Evolutionary conservation across 805 yeast species (phyloP), one percentile per base, ranked within the genome.

Genomic region (Crinitomyces ghanaensis): DNA sequence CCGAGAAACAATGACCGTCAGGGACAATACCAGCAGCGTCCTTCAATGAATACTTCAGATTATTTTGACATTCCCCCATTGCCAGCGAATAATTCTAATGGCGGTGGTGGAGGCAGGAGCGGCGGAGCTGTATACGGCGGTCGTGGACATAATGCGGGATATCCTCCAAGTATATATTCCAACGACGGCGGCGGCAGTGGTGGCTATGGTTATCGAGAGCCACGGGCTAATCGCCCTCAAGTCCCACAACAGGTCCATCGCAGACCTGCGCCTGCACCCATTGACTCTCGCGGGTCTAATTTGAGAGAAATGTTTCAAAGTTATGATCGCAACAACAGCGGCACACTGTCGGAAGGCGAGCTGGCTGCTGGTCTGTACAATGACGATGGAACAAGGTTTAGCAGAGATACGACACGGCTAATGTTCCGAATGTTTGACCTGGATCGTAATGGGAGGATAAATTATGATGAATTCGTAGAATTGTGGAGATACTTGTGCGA

Each of bases 401-500:
- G 71, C 42, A 63, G 70, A 12, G 65, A 71, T 17, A 76, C 85
- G 1, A 69, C 77, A 24, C 50, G 61, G 32, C 56, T 77, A 22
- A 75, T 77, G 78, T 69, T 77, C 39, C 65, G 68, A 47, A 54
- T 77, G 46, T 77, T 77, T 50, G 75, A 74, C 43, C 64, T 66
- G 30, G 65, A 66, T 39, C 55, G 58, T 12, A 60, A 60, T 17
- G 60, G 66, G 6, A 53, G 64, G 2, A 55, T 69, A 9, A 63
- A 66, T 29, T 73, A 72, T 41, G 71, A 65, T 31, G 85, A 77
- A 53, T 77, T 77, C 46, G 54, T 69, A 33, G 72, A 74, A 38
- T 57, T 77, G 35, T 75, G 83, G 82, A 72, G 74, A 46, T 74
- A 77, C 43, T 57, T 77, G 28, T 60, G 71, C 14, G 77, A 77